A percentile compares a stretch with the other conserved stretches of the same genome.
phyloP scores from a whole-genome alignment of 352 stramenopile genomes.

The Pythium myriotylum region DNA sequence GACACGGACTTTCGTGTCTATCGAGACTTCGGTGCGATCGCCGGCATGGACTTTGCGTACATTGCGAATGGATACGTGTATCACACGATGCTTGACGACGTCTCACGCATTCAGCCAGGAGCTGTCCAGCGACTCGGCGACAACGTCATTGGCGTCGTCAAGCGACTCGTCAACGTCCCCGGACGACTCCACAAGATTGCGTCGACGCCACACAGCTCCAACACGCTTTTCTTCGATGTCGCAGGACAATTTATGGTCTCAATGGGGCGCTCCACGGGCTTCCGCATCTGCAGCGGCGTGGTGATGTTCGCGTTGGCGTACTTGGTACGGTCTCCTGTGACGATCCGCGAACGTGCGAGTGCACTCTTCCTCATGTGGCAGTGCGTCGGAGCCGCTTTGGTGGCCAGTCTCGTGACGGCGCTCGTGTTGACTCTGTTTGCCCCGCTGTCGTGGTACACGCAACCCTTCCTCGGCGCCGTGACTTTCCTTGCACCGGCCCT shows the following conservation, averaged over 20 bases:
- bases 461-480: slow-evolving; percentile 46
- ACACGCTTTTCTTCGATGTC: slow-evolving; percentile 80
- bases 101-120: slow-evolving; percentile 69
- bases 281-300: slow-evolving; percentile 44
- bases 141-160: slow-evolving; percentile 64
- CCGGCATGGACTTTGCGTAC: slow-evolving; percentile 84
- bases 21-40: slow-evolving; percentile 66
- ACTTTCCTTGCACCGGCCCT: slow-evolving; percentile 50
- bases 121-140: slow-evolving; percentile 72
- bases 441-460: slow-evolving; percentile 72
- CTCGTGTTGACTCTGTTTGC: slow-evolving; percentile 65
- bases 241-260: slow-evolving; percentile 68
- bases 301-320: slow-evolving; percentile 46
- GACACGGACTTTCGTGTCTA: slow-evolving; percentile 82
- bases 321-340: slow-evolving; percentile 43
- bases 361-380: slow-evolving; percentile 44
- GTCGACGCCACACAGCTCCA: slow-evolving; percentile 57
- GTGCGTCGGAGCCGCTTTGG: slow-evolving; percentile 43
- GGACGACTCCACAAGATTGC: slow-evolving; percentile 54
- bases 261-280: slow-evolving; percentile 45
- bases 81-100: slow-evolving; percentile 70
- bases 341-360: slow-evolving; percentile 35
- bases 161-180: slow-evolving; percentile 42
- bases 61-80: slow-evolving; percentile 85
- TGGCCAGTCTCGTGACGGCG: slow-evolving; percentile 38